Conservation (phyloP, 176 grass and related monocot genomes). For the Phyllostachys edulis region DNA sequence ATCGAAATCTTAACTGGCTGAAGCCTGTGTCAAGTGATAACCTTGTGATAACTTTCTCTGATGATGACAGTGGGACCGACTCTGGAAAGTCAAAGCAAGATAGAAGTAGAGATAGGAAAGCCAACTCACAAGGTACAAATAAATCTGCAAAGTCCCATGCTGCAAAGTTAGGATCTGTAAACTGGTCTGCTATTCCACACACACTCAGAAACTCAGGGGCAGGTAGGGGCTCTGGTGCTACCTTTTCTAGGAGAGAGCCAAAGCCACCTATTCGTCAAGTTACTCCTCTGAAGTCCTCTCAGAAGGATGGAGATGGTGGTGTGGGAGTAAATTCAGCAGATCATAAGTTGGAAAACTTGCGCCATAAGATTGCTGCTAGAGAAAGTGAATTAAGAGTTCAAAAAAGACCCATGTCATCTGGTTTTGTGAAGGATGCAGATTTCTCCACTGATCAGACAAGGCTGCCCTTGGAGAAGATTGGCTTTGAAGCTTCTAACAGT, state of each 20-base stretch:
- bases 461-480: slow-evolving; percentile 38
- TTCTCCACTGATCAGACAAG: slow-evolving; percentile 30
- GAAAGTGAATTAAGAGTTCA: slow-evolving; percentile 87
- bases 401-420: slow-evolving; percentile 44
- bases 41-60: slow-evolving; percentile 91
- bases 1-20: slow-evolving; percentile 71
- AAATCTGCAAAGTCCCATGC: slow-evolving; percentile 35
- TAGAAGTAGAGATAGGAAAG: slow-evolving; percentile 33
- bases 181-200: slow-evolving; percentile 26
- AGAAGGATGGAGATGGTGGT: slow-evolving; percentile 42
- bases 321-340: slow-evolving; percentile 43
- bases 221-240: slow-evolving; percentile 33
- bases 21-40: slow-evolving; percentile 71
- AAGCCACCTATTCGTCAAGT: slow-evolving; percentile 38
- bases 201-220: slow-evolving; percentile 38
- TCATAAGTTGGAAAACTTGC: slow-evolving; percentile 67
- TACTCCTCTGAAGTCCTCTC: slow-evolving; percentile 40
- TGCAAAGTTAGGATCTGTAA: slow-evolving; percentile 46
- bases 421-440: slow-evolving; percentile 29
- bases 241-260: slow-evolving; percentile 50
- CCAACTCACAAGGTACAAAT: slow-evolving; percentile 34
- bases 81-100: slow-evolving; percentile 48
- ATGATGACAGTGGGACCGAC: slow-evolving; percentile 79
- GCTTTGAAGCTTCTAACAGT: slow-evolving; percentile 35
- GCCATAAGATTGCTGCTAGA: slow-evolving; percentile 77